A percentile compares a stretch with the other conserved stretches of the same genome.
phyloP scores from a whole-genome alignment of 495 filamentous ascomycete species.

The Hypomontagnella submonticulosa region DNA sequence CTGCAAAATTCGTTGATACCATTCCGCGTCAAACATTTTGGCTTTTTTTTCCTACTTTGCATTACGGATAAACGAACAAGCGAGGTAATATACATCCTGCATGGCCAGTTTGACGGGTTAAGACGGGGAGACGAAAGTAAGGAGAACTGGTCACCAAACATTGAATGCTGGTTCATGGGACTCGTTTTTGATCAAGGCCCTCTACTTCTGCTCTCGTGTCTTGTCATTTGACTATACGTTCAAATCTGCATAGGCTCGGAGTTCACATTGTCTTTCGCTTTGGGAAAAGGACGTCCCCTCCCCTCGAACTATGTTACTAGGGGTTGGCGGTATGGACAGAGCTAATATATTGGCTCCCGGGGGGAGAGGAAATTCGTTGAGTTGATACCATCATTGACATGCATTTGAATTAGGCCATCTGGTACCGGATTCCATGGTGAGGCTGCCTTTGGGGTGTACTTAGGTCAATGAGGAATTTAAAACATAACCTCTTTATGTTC shows the following conservation, averaged over 20 bases:
- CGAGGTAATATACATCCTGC: not conserved
- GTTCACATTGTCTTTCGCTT: constrained; percentile 21
- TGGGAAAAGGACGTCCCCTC: constrained; percentile 10
- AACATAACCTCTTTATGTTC: not conserved
- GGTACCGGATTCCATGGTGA: not conserved
- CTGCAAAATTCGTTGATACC: constrained; percentile 32
- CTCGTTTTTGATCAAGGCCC: constrained; percentile 19
- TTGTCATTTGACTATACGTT: constrained; percentile 23
- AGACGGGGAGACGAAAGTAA: constrained; percentile 2
- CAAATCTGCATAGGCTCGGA: constrained; percentile 33
- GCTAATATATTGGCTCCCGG: constrained; percentile 6
- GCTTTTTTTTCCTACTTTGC: constrained; percentile 11
- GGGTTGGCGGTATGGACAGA: constrained; percentile 5
- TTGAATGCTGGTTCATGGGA: constrained; percentile 21
- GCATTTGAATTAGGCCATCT: constrained; percentile 6
- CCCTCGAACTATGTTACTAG: not conserved
- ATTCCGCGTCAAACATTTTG: constrained; percentile 21
- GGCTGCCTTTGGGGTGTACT: not conserved
- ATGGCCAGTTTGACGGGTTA: constrained; percentile 3
- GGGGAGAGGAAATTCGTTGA: not conserved
- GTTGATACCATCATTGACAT: constrained; percentile 17
- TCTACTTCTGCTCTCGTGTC: constrained; percentile 11
- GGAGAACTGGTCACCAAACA: constrained; percentile 13
- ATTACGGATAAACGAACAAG: constrained; percentile 16
- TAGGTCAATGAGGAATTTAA: not conserved